Conservation (phyloP, 768 basidiomycete genomes). For the Pluteus cervinus region DNA sequence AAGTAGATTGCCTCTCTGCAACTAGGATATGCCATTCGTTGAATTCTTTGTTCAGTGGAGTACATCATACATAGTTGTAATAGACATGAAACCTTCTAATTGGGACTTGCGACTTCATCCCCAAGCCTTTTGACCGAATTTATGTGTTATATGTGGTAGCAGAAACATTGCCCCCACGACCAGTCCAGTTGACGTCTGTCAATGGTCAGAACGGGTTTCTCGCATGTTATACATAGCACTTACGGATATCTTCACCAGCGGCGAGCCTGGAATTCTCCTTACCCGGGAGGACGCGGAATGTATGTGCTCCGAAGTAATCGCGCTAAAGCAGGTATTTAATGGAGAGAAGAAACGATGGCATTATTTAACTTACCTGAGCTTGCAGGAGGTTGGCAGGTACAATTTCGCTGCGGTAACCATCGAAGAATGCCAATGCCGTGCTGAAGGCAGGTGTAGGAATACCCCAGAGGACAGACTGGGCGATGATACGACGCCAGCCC, state of each 20-base stretch:
- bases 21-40: not conserved
- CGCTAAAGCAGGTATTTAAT: conserved; percentile 41
- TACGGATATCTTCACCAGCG: conserved; percentile 82
- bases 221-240: conserved; percentile 26
- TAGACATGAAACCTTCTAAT: too few relatives aligned
- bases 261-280: conserved; percentile 83
- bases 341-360: not conserved
- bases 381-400: conserved; percentile 94
- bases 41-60: too few relatives aligned
- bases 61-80: too few relatives aligned
- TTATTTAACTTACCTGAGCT: conserved; percentile 57
- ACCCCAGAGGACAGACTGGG: conserved; percentile 96
- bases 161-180: conserved; percentile 92
- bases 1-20: conserved; percentile 1
- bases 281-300: conserved; percentile 90
- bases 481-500: conserved; percentile 96
- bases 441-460: conserved; percentile 97
- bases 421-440: conserved; percentile 97
- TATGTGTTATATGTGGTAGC: conserved; percentile 75
- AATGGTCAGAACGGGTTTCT: conserved; percentile 1
- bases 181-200: conserved; percentile 97
- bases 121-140: too few relatives aligned
- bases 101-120: too few relatives aligned
- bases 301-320: conserved; percentile 99
- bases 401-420: conserved; percentile 94